Percentiles rank a stretch among this genome's conserved stretches.
These are phyloP conservation scores for Sclerotiophoma versabilis DNA, from an alignment of 2,329 filamentous ascomycete genomes.

Conservation along the genomic window DNA sequence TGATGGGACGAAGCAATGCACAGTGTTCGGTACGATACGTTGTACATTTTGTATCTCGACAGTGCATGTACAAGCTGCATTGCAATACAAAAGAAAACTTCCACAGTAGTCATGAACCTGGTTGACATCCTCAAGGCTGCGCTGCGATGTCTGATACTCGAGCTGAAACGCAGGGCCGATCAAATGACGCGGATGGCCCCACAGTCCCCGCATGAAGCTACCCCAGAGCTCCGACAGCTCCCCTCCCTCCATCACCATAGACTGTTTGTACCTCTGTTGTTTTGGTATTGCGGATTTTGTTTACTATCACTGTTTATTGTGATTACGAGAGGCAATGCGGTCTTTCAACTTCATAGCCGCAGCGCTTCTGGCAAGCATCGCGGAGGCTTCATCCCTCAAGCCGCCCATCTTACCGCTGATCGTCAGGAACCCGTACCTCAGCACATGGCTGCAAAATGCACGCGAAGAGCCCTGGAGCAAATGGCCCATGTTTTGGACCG, in stretches of 20 bases:
- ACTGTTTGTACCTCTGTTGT: background rate
- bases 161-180: constrained; percentile 8
- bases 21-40: constrained; percentile 11
- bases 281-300: background rate
- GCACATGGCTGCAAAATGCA: constrained; percentile 67
- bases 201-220: constrained; percentile 16
- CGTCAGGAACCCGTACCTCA: constrained; percentile 60
- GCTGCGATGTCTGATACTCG: background rate
- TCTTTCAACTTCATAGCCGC: constrained; percentile 27
- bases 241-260: background rate
- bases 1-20: constrained; percentile 28
- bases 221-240: constrained; percentile 12
- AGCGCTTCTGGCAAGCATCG: constrained; percentile 52
- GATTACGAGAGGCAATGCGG: constrained; percentile 35
- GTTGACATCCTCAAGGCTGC: background rate
- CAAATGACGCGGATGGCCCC: constrained; percentile 14
- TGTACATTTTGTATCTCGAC: background rate
- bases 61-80: background rate
- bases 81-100: background rate
- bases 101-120: background rate
- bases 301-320: background rate
- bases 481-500: constrained; percentile 89
- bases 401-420: constrained; percentile 61
- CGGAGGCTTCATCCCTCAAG: constrained; percentile 60
- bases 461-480: constrained; percentile 77